Base-by-base conservation (phyloP, 2,329 filamentous ascomycete species). In the Talaromyces atroroseus region DNA sequence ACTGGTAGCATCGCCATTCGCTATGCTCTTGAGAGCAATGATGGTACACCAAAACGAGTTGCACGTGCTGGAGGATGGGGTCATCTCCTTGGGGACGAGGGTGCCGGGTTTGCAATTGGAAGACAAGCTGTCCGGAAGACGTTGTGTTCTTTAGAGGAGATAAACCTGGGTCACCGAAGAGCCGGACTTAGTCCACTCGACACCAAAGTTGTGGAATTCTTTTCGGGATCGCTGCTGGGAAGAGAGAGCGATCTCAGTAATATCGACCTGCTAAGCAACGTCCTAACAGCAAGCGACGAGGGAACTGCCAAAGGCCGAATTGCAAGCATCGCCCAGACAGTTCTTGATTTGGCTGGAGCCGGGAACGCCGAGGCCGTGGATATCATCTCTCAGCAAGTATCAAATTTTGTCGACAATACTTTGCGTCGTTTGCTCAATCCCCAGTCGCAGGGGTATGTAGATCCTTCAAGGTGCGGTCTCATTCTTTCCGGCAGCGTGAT, bases 61-160 rank as follows among this genome's bases (percentile, higher is more conserved):
- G 67, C 66, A n/a, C 67, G 75, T 2, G 65, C 67, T 4, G 76
- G 76, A 2, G 76, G 76, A 12, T 78, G 76, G 76, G 75, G 76
- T 2, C 65, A 71, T 55, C 62, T 76, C 5, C 63, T 78, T 1
- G 74, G 76, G 1, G 76, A 78, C 50, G 73, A 78, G 38, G 76
- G 76, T 0, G 69, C 69, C 0, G 76, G 73, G 2, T 77, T 71
- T 59, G 66, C 68, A 1, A 72, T 77, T 14, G 75, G 75, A 1
- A 60, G 69, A 26, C 64, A 69, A 50, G 74, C 68, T 0, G 61
- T 75, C 12, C 67, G 71, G 12, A 57, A 62, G 3, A 65, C 73
- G 0, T 58, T 77, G n/a, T 58, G 26, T 3, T 56, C 60, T 3
- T 58, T 69, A 8, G 73, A 76, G 52, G 55, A 65, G 2, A 56